Percentiles rank a stretch among this genome's conserved stretches.
phyloP scores from a whole-genome alignment of 129 eudicot genomes.

The Rutidosis leptorrhynchoides region DNA sequence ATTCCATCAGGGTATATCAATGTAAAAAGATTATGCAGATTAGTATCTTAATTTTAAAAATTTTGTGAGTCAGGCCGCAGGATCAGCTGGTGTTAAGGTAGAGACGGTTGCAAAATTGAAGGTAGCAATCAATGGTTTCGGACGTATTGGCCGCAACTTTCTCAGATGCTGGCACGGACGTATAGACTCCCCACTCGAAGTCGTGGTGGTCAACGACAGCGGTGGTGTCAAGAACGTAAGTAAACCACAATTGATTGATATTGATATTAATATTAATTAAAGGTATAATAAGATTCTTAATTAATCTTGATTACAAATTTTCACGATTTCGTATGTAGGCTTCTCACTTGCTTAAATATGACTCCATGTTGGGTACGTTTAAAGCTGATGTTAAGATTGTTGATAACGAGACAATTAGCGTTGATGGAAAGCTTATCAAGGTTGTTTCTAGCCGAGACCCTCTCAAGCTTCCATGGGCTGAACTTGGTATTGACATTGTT shows the following conservation, averaged over 20 bases:
- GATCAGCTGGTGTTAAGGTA: slow-evolving; percentile 51
- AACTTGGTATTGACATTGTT: slow-evolving; percentile 83
- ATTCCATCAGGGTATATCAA: background rate
- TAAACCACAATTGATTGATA: slow-evolving; percentile 1
- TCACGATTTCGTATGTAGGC: slow-evolving; percentile 45
- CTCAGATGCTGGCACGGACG: slow-evolving; percentile 99
- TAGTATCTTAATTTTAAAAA: background rate
- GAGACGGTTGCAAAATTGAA: slow-evolving; percentile 78
- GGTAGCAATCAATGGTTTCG: slow-evolving; percentile 98
- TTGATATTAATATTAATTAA: too few species aligned
- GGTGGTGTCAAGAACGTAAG: slow-evolving; percentile 98
- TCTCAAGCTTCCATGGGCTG: slow-evolving; percentile 96
- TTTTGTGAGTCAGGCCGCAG: slow-evolving; percentile 48
- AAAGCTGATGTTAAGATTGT: slow-evolving; percentile 88
- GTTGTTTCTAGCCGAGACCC: slow-evolving; percentile 95
- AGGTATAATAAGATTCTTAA: background rate
- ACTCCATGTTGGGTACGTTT: slow-evolving; percentile 92
- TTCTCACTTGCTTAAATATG: slow-evolving; percentile 92
- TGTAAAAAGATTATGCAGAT: background rate
- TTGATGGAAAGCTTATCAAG: slow-evolving; percentile 81
- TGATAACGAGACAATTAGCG: slow-evolving; percentile 71
- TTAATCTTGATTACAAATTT: background rate
- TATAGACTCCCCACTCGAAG: slow-evolving; percentile 87
- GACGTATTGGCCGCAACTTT: slow-evolving; percentile 95
- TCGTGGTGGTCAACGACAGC: slow-evolving; percentile 87